phyloP scores from a whole-genome alignment of 2,329 filamentous ascomycete species.

The Dactylellina drechsleri region DNA sequence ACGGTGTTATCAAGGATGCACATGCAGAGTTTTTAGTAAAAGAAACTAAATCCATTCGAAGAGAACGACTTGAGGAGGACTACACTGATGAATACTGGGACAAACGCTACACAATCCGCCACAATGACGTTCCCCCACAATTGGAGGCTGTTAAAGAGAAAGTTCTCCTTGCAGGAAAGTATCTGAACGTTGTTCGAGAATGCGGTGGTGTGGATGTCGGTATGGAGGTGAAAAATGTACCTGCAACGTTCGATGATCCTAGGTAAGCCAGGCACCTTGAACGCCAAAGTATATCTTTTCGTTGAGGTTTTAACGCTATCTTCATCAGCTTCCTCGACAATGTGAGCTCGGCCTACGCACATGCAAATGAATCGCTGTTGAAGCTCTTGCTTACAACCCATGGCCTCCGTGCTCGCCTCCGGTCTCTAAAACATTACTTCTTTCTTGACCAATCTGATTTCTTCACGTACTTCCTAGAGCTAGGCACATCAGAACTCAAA shows the following conservation, averaged over 20 bases:
- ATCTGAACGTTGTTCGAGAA: conserved; percentile 95
- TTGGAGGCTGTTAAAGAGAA: conserved; percentile 91
- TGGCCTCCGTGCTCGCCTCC: conserved; percentile 83
- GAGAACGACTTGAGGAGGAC: conserved; percentile 90
- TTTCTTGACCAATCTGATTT: conserved; percentile 98
- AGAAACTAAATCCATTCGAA: conserved; percentile 92
- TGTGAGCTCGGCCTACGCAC: conserved; percentile 91
- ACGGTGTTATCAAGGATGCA: conserved; percentile 92
- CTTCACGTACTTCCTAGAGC: conserved; percentile 96
- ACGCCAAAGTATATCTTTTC: not conserved
- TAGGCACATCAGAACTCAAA: conserved; percentile 86
- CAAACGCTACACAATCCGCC: conserved; percentile 91
- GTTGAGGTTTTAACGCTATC: not conserved
- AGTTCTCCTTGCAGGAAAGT: conserved; percentile 93
- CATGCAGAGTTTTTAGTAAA: conserved; percentile 94
- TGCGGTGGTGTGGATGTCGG: conserved; percentile 95
- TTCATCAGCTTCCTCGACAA: conserved; percentile 85
- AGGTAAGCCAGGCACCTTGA: conserved; percentile 55
- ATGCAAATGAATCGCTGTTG: conserved; percentile 93
- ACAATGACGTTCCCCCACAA: conserved; percentile 90
- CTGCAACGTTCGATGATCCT: conserved; percentile 86
- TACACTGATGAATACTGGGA: conserved; percentile 99
- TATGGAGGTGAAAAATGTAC: conserved; percentile 87
- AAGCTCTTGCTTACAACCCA: conserved; percentile 92
- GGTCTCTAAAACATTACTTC: conserved; percentile 97